Conservation (phyloP, 257 asterid species). For the Orobanche coerulescens region DNA sequence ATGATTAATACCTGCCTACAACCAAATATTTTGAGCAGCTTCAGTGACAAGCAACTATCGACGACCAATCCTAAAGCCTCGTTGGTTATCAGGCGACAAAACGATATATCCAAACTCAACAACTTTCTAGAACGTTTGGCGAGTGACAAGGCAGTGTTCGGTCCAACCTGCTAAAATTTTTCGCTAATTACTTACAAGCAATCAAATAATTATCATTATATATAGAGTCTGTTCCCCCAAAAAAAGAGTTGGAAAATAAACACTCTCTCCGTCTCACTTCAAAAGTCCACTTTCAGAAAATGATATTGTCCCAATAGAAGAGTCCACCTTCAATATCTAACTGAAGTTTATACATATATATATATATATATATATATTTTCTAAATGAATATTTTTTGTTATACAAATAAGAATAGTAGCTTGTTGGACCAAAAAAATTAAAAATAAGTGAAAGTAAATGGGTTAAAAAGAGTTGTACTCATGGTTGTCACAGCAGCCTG, state of each 20-base stretch:
- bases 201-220: neutral
- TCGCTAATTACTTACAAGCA: constrained; percentile 12
- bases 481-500: no score
- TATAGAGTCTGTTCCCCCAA: neutral
- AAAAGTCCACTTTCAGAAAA: no score
- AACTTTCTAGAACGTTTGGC: constrained; percentile 51
- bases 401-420: no score
- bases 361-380: no score
- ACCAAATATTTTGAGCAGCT: constrained; percentile 68
- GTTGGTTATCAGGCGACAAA: constrained; percentile 54
- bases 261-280: no score
- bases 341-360: no score
- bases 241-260: neutral
- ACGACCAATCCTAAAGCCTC: constrained; percentile 71
- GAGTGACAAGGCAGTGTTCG: constrained; percentile 52
- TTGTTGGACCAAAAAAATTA: no score
- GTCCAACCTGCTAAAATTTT: constrained; percentile 39
- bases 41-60: constrained; percentile 61
- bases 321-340: no score
- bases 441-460: no score
- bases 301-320: no score
- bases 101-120: constrained; percentile 62
- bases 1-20: constrained; percentile 55
- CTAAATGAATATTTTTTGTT: no score
- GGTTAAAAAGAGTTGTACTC: no score